These are phyloP conservation scores for Aspergillus kassunensis DNA, from an alignment of 495 filamentous ascomycete species.

Conservation along the genomic window DNA sequence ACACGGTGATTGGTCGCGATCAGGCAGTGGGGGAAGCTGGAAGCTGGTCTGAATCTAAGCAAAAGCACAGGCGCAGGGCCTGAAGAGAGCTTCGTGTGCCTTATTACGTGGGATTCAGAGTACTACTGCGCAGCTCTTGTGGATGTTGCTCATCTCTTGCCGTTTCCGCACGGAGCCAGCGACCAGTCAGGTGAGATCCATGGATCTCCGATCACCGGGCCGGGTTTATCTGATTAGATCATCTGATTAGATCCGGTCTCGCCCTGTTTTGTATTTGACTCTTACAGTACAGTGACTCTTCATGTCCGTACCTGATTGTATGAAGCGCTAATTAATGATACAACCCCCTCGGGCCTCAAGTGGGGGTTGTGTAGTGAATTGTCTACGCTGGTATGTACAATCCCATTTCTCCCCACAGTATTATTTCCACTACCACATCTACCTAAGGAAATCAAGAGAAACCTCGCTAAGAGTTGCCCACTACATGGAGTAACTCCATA, in stretches of 20 bases:
- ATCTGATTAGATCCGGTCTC: constrained; percentile 21
- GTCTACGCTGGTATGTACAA: no score
- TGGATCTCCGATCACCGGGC: constrained; percentile 19
- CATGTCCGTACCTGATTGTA: no score
- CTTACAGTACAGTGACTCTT: background rate
- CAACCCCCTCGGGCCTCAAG: no score
- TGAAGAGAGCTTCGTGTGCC: background rate
- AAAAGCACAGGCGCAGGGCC: constrained; percentile 1
- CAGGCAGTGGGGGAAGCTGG: constrained; percentile 10
- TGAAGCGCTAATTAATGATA: no score
- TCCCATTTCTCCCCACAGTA: no score
- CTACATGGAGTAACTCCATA: no score
- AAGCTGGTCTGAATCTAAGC: constrained; percentile 2
- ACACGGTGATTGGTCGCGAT: constrained; percentile 14
- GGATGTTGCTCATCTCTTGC: background rate
- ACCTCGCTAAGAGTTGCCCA: no score
- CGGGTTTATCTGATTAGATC: constrained; percentile 22
- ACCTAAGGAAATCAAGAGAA: no score
- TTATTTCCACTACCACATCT: no score
- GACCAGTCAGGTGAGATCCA: constrained; percentile 8
- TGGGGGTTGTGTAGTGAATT: no score
- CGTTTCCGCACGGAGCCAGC: background rate
- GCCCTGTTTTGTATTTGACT: background rate
- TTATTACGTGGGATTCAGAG: constrained; percentile 6
- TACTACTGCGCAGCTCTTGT: background rate